These are phyloP conservation scores for Fragaria iinumae DNA, from an alignment of 306 rosid genomes.

Conservation along the genomic window DNA sequence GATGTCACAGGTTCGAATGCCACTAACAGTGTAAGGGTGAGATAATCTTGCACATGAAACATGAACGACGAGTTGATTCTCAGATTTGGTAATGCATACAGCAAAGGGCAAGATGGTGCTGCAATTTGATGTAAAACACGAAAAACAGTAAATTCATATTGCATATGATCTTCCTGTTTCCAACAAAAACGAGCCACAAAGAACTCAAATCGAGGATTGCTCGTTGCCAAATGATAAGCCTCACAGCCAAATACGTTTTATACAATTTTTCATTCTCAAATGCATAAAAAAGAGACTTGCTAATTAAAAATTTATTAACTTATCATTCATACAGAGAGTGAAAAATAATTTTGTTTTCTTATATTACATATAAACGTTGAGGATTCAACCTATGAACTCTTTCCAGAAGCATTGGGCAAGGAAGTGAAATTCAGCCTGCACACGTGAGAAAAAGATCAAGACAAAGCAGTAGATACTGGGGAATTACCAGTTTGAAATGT, in stretches of 20 bases:
- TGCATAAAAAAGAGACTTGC: background rate
- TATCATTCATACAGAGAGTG: slow-evolving; percentile 33
- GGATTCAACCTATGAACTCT: slow-evolving; percentile 40
- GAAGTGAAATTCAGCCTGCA: slow-evolving; percentile 89
- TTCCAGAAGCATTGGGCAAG: slow-evolving; percentile 61
- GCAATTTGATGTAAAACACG: background rate
- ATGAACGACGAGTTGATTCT: background rate
- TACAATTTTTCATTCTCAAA: background rate
- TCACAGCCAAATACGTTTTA: background rate
- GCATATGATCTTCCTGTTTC: background rate
- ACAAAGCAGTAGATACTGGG: slow-evolving; percentile 5
- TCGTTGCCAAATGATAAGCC: background rate
- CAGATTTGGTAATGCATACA: background rate
- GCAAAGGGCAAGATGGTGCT: background rate
- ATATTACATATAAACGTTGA: slow-evolving; percentile 19
- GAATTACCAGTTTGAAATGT: background rate
- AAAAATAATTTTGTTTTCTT: background rate
- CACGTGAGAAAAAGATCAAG: slow-evolving; percentile 14
- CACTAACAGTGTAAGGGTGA: too few relatives aligned
- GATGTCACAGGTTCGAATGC: too few relatives aligned
- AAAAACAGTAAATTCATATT: background rate
- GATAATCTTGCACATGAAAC: background rate
- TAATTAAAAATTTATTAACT: background rate
- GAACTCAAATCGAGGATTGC: background rate
- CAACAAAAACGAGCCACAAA: background rate